Percentiles rank a stretch among this genome's conserved stretches.
Conservation (phyloP, 352 stramenopile species). For the Phytophthora citrophthora region DNA sequence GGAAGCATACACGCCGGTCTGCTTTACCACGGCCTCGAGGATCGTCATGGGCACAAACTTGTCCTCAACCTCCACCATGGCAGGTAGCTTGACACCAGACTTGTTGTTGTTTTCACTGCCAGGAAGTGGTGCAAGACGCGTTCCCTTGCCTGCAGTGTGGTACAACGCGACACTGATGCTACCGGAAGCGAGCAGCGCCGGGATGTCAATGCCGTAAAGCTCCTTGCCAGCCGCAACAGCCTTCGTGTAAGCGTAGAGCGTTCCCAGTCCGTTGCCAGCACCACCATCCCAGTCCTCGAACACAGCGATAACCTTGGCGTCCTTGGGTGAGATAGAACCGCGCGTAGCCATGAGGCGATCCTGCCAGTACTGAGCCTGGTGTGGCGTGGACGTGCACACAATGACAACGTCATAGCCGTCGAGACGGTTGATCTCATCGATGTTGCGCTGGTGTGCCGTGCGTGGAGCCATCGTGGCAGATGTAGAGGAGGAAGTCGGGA, state of each 20-base stretch:
- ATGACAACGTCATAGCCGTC: constrained; percentile 97
- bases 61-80: constrained; percentile 90
- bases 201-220: constrained; percentile 90
- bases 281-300: constrained; percentile 96
- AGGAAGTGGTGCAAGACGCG: constrained; percentile 95
- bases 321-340: constrained; percentile 77
- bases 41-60: constrained; percentile 95
- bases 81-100: constrained; percentile 97
- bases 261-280: constrained; percentile 96
- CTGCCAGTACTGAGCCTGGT: constrained; percentile 98
- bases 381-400: constrained; percentile 96
- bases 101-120: constrained; percentile 99
- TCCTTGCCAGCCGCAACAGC: constrained; percentile 87
- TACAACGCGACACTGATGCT: constrained; percentile 95
- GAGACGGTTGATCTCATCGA: constrained; percentile 87
- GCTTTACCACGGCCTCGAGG: constrained; percentile 97
- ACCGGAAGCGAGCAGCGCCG: constrained; percentile 65
- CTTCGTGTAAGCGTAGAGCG: constrained; percentile 97
- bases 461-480: constrained; percentile 38
- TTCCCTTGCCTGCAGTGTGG: constrained; percentile 98
- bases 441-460: constrained; percentile 74
- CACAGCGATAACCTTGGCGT: constrained; percentile 95
- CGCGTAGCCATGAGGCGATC: constrained; percentile 91
- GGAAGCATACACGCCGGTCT: constrained; percentile 97
- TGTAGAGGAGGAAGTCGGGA: not conserved